A percentile compares a stretch with the other conserved stretches of the same genome.
Conservation (phyloP, 2,329 filamentous ascomycete genomes). For the Colletotrichum cordylinicola region DNA sequence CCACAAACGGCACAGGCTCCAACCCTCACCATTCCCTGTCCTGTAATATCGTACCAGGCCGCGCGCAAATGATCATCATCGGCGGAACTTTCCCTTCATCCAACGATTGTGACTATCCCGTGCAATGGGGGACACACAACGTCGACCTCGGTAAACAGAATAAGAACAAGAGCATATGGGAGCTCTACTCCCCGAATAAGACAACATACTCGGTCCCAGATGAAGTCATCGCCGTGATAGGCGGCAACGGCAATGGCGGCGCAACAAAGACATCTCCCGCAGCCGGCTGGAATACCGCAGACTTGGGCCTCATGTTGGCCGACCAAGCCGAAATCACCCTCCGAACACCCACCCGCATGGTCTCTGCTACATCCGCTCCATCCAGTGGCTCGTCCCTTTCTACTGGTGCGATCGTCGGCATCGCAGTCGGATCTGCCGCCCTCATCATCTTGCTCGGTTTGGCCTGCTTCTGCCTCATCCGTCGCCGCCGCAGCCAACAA, state of each 20-base stretch:
- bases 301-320: conserved; percentile 60
- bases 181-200: conserved; percentile 53
- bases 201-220: conserved; percentile 60
- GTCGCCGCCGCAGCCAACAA: conserved; percentile 29
- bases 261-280: conserved; percentile 58
- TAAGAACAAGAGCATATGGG: conserved; percentile 52
- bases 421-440: conserved; percentile 40
- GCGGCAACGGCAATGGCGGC: conserved; percentile 55
- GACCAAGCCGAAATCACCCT: conserved; percentile 49
- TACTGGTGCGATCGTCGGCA: conserved; percentile 48
- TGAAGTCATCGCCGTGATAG: conserved; percentile 54
- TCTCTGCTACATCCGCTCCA: conserved; percentile 25
- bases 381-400: conserved; percentile 27
- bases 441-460: conserved; percentile 28
- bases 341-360: conserved; percentile 56
- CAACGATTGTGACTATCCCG: conserved; percentile 56
- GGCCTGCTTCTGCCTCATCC: conserved; percentile 32
- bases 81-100: conserved; percentile 62
- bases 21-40: conserved; percentile 60
- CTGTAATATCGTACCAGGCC: conserved; percentile 60
- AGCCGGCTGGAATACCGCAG: conserved; percentile 53
- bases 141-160: conserved; percentile 59
- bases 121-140: conserved; percentile 61
- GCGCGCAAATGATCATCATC: conserved; percentile 67
- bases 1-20: conserved; percentile 39